Conservation (phyloP, 73 alveolate genomes). For the Effrenium voratum region DNA sequence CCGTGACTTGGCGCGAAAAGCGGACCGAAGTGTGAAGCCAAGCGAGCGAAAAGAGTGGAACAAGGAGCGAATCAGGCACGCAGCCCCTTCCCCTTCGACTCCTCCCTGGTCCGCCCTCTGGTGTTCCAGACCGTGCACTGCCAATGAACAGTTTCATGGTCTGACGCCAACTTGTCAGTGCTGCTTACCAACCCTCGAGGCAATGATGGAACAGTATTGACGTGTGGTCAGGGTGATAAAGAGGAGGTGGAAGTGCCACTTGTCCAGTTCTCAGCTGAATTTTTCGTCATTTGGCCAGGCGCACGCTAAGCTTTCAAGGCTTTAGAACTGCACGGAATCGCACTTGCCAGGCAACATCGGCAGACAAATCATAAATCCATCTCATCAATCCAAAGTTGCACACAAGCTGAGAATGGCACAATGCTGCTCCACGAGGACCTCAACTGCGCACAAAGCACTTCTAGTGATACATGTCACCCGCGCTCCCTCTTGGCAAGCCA, state of each 20-base stretch:
- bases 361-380: neutral
- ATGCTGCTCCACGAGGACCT: constrained; percentile 40
- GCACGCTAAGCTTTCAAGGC: neutral
- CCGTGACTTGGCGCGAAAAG: no score
- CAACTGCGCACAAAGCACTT: neutral
- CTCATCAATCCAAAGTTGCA: neutral
- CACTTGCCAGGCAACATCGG: neutral
- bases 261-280: neutral
- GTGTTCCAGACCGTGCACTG: neutral
- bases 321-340: neutral
- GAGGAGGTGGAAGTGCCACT: neutral
- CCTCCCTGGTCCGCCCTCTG: neutral
- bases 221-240: neutral
- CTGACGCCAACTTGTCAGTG: neutral
- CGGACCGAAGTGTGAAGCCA: no score
- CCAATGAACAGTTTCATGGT: no score
- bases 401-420: neutral
- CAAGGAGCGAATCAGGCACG: neutral
- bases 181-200: neutral
- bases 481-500: neutral
- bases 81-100: neutral
- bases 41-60: neutral
- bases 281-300: neutral
- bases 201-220: neutral
- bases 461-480: neutral